Evolutionary conservation across 192 early-diverging fungal genomes (phyloP), one percentile per base, ranked within the genome.

Genomic region (Coemansia sp.): DNA sequence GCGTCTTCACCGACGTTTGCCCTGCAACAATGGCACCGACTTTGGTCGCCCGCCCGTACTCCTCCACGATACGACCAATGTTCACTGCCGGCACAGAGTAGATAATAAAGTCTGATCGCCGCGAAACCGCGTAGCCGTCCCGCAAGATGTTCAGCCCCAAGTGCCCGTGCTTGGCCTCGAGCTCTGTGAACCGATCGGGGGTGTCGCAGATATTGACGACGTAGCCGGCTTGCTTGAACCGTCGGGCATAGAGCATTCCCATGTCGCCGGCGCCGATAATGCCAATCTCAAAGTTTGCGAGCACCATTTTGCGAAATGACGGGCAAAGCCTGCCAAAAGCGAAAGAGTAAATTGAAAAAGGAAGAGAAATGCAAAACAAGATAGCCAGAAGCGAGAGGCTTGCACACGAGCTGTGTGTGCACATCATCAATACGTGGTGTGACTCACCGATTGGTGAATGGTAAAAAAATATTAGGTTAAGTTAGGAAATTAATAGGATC

Each of bases 221-320:
- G 39, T 83, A 97, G 8, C 94, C 94, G 12, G 89, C 87, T 37
- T 83, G 66, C n/a, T 72, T 58, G 50, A 97, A 88, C 45, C 73
- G 80, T 18, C 75, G 75, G 1, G 93, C 94, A 65, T 97, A 99
- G 35, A 97, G 86, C 60, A 86, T 84, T 37, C 95, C 96, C 95
- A 99, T 99, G 72, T 94, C 95, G 55, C 96, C 95, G 70, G 88
- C 88, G 28, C 96, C 96, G 57, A 98, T 96, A 62, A 98, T 90
- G 21, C 96, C 96, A 59, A 98, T 82, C 45, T 95, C 85, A 63
- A 71, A 67, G 23, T 55, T 62, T 13, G 39, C 50, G 18, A 67
- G 43, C 35, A 45, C 75, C 75, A 77, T 77, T 56, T 28, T 34
- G 9, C 9, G 43, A 45, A 45, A 20, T 45, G n/a, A 45, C n/a